Conservation (phyloP, 345 rosid species). For the Turritis glabra region DNA sequence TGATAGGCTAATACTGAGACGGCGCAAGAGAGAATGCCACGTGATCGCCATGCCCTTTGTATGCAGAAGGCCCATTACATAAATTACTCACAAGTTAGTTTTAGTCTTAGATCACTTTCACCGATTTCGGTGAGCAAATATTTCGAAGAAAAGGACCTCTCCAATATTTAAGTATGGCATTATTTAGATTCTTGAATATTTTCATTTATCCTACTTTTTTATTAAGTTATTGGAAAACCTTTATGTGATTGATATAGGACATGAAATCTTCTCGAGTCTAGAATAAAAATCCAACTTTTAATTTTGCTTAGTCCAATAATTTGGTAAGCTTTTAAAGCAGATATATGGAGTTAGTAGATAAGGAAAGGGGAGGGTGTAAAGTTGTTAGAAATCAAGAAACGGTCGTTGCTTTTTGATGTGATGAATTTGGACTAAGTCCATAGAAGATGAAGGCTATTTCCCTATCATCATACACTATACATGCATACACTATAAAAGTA, state of each 20-base stretch:
- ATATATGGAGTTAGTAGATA: slow-evolving; percentile 35
- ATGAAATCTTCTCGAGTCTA: slow-evolving; percentile 16
- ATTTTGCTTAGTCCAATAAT: background rate
- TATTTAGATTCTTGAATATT: slow-evolving; percentile 15
- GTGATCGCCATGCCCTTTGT: slow-evolving; percentile 32
- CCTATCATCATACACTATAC: slow-evolving; percentile 24
- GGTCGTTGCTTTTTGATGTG: slow-evolving; percentile 36
- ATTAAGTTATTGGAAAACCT: background rate
- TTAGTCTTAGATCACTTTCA: slow-evolving; percentile 27
- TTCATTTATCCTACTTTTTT: slow-evolving; percentile 6
- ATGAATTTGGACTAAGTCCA: slow-evolving; percentile 41
- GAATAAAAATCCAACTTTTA: background rate
- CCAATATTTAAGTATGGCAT: slow-evolving; percentile 5
- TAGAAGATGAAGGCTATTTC: slow-evolving; percentile 23
- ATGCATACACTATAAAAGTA: slow-evolving; percentile 16
- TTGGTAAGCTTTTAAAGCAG: background rate
- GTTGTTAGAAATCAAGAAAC: slow-evolving; percentile 30
- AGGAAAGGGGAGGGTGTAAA: slow-evolving; percentile 33
- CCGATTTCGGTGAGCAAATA: slow-evolving; percentile 17
- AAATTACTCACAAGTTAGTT: slow-evolving; percentile 16
- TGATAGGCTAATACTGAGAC: slow-evolving; percentile 27
- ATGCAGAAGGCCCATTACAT: slow-evolving; percentile 29
- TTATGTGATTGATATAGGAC: slow-evolving; percentile 8
- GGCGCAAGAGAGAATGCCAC: slow-evolving; percentile 32
- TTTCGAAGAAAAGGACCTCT: slow-evolving; percentile 23